Evolutionary conservation across 768 basidiomycete species (phyloP).

Genomic region (Neoboletus magnificus): DNA sequence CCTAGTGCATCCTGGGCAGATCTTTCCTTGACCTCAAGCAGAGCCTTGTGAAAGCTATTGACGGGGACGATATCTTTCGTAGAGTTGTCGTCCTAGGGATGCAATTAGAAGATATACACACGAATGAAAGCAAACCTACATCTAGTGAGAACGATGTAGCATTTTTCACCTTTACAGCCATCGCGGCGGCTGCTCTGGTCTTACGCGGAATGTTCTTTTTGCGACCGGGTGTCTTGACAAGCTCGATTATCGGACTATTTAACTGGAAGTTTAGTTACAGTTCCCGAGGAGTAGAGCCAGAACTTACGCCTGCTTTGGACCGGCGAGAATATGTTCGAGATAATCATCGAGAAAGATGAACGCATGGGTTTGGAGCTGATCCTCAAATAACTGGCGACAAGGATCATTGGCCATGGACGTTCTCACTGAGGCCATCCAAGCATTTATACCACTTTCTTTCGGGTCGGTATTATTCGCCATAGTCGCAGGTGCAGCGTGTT

Average conservation of each 20-base stretch:
- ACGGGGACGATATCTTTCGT: conserved; percentile 42
- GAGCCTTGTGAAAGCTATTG: conserved; percentile 46
- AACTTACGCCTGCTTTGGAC: conserved; percentile 63
- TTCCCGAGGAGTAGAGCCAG: background rate
- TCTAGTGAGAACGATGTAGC: conserved; percentile 42
- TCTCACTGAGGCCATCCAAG: conserved; percentile 68
- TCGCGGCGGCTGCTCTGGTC: conserved; percentile 40
- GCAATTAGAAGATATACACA: conserved; percentile 8
- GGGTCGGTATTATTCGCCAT: conserved; percentile 10
- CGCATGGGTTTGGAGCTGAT: conserved; percentile 71
- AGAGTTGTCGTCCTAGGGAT: conserved; percentile 33
- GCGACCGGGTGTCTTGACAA: conserved; percentile 81
- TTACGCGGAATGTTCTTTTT: conserved; percentile 56
- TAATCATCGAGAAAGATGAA: conserved; percentile 80
- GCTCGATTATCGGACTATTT: conserved; percentile 65
- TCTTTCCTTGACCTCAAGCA: conserved; percentile 35
- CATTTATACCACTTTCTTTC: conserved; percentile 46
- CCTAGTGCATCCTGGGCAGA: conserved; percentile 4
- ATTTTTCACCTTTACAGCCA: conserved; percentile 44
- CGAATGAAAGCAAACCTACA: conserved; percentile 32
- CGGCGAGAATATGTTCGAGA: conserved; percentile 63
- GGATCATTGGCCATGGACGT: conserved; percentile 69
- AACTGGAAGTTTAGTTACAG: background rate
- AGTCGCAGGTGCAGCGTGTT: background rate
- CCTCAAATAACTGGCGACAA: conserved; percentile 65